Evolutionary conservation across 2,329 filamentous ascomycete species (phyloP).

Genomic region (Massarina eburnea): DNA sequence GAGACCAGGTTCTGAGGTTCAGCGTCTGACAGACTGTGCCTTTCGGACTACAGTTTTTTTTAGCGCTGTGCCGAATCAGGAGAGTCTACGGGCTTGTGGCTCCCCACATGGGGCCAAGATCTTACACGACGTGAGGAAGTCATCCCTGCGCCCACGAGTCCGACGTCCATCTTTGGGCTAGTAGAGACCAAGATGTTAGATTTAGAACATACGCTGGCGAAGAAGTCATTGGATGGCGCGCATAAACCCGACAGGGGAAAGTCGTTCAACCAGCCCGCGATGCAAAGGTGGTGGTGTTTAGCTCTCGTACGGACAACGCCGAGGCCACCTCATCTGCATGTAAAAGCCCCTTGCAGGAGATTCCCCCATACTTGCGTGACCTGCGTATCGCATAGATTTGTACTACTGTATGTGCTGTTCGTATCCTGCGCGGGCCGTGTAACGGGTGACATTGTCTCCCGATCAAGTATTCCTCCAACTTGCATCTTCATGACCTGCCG

Average conservation of each 20-base stretch:
- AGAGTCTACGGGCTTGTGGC: background rate
- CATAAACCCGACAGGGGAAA: background rate
- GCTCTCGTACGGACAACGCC: no score
- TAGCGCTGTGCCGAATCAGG: background rate
- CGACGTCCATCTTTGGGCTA: background rate
- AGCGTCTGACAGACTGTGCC: no score
- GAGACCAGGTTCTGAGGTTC: background rate
- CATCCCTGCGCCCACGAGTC: slow-evolving; percentile 1
- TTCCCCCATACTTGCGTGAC: no score
- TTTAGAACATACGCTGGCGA: background rate
- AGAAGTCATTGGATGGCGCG: background rate
- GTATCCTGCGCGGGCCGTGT: no score
- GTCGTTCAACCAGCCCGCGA: background rate
- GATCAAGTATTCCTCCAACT: no score
- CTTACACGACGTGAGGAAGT: background rate
- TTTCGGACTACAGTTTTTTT: background rate
- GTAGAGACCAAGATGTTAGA: background rate
- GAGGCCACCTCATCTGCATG: no score
- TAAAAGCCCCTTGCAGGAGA: no score
- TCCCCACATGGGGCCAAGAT: slow-evolving; percentile 3
- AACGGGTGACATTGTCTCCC: no score
- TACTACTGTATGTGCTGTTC: no score
- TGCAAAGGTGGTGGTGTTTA: background rate
- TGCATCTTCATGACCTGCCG: no score
- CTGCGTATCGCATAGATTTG: no score